These are phyloP conservation scores for Ustilago nuda DNA, from an alignment of 1,284 basidiomycete genomes.

Conservation along the genomic window DNA sequence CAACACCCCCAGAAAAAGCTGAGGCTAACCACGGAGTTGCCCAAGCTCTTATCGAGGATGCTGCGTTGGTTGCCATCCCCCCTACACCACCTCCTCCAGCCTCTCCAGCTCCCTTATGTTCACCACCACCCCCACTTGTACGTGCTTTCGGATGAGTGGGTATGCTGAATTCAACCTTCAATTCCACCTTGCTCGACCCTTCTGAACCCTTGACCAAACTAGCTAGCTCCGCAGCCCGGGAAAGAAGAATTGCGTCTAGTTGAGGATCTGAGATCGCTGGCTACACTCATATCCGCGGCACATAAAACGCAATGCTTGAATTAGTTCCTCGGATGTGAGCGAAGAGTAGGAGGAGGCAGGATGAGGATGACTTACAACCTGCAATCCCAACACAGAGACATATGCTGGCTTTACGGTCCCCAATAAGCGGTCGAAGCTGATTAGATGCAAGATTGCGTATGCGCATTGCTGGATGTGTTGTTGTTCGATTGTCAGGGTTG, in stretches of 20 bases:
- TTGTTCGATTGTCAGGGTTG: conserved; percentile 6
- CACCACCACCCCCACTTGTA: too few relatives aligned
- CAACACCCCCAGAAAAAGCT: conserved; percentile 38
- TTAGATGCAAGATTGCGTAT: conserved; percentile 28
- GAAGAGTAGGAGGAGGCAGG: not conserved
- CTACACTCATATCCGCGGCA: not conserved
- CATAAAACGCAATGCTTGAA: not conserved
- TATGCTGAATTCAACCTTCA: conserved; percentile 10
- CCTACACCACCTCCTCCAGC: not conserved
- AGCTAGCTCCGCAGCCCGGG: conserved; percentile 7
- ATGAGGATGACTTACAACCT: conserved; percentile 19
- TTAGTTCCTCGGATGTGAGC: not conserved
- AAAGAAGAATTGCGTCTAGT: conserved; percentile 14
- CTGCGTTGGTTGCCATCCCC: conserved; percentile 1
- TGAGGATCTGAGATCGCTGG: conserved; percentile 27
- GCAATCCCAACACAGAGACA: conserved; percentile 18
- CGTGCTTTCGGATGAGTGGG: conserved; percentile 1
- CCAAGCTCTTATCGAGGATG: conserved; percentile 33
- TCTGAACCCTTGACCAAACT: not conserved
- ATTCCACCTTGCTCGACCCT: not conserved
- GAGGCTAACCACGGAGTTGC: conserved; percentile 40
- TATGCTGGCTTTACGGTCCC: conserved; percentile 33
- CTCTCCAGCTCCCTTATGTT: not conserved
- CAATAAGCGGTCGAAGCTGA: conserved; percentile 42
- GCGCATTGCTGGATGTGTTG: conserved; percentile 17